Evolutionary conservation across 352 stramenopile species (phyloP).

Genomic region (Elongisporangium undulatum): DNA sequence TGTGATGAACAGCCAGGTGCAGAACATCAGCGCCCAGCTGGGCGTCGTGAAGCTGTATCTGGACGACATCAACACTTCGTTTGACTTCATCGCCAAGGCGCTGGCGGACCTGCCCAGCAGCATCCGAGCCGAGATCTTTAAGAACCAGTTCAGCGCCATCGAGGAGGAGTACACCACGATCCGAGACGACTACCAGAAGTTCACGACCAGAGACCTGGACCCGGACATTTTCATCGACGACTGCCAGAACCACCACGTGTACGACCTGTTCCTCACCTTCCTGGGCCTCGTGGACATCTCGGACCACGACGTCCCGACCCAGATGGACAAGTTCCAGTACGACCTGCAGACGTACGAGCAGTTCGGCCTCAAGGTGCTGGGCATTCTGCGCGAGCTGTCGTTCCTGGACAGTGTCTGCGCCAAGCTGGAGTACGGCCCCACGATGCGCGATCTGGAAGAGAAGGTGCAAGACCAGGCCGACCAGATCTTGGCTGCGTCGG

Average conservation of each 20-base stretch:
- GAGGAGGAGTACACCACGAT: conserved; percentile 11
- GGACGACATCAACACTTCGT: conserved; percentile 4
- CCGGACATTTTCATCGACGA: conserved; percentile 7
- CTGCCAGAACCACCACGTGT: conserved; percentile 7
- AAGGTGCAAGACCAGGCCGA: conserved; percentile 9
- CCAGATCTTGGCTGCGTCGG: conserved; percentile 3
- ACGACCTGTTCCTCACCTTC: conserved; percentile 10
- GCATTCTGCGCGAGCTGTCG: conserved; percentile 8
- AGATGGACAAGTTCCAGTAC: conserved; percentile 8
- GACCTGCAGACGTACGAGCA: conserved; percentile 3
- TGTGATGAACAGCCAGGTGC: conserved; percentile 7
- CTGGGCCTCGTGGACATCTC: conserved; percentile 8
- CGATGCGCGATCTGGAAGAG: conserved; percentile 6
- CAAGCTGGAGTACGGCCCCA: conserved; percentile 8
- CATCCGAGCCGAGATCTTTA: conserved; percentile 8
- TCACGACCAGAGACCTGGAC: conserved; percentile 3
- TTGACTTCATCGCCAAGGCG: conserved; percentile 4
- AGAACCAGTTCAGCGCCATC: conserved; percentile 4
- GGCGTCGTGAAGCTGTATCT: conserved; percentile 8
- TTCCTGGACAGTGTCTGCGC: conserved; percentile 9
- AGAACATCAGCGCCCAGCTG: conserved; percentile 6
- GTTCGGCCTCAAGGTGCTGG: conserved; percentile 7
- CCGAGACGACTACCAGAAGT: conserved; percentile 9
- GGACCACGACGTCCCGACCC: conserved; percentile 5
- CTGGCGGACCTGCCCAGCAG: conserved; percentile 6